phyloP scores from a whole-genome alignment of 768 basidiomycete species.

The Lactifluus piperatus region DNA sequence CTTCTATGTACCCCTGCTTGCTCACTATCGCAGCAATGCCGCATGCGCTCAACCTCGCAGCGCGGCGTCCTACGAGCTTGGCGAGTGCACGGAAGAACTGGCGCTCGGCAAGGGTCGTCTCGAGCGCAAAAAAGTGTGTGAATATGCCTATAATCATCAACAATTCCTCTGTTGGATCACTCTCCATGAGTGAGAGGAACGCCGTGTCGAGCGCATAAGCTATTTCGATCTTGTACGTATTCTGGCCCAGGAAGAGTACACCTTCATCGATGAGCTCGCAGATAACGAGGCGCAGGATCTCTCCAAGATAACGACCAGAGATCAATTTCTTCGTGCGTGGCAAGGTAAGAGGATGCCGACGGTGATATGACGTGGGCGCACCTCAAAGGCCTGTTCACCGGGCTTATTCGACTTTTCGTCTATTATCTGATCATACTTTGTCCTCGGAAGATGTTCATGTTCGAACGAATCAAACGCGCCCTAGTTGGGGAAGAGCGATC shows the following conservation, averaged over 20 bases:
- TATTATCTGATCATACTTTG: constrained; percentile 87
- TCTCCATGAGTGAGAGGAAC: constrained; percentile 95
- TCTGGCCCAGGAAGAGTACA: constrained; percentile 94
- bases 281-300: constrained; percentile 90
- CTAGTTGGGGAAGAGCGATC: constrained; percentile 31
- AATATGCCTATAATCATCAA: constrained; percentile 97
- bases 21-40: constrained; percentile 95
- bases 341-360: neutral
- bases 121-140: constrained; percentile 91
- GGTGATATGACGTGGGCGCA: constrained; percentile 24
- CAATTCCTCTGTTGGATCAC: constrained; percentile 93
- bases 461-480: constrained; percentile 96
- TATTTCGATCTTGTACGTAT: constrained; percentile 96
- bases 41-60: constrained; percentile 86
- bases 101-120: constrained; percentile 92
- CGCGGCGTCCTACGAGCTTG: constrained; percentile 78
- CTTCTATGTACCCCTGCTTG: constrained; percentile 90
- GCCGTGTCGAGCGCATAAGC: constrained; percentile 93
- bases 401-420: constrained; percentile 97
- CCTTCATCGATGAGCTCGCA: constrained; percentile 96
- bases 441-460: constrained; percentile 90
- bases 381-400: constrained; percentile 89
- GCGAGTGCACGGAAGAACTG: constrained; percentile 96
- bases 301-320: constrained; percentile 91
- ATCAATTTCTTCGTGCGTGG: constrained; percentile 65